Percentiles rank a stretch among this genome's conserved stretches.
Evolutionary conservation across 1,284 basidiomycete genomes (phyloP).

Genomic region (Puccinia sorghi): DNA sequence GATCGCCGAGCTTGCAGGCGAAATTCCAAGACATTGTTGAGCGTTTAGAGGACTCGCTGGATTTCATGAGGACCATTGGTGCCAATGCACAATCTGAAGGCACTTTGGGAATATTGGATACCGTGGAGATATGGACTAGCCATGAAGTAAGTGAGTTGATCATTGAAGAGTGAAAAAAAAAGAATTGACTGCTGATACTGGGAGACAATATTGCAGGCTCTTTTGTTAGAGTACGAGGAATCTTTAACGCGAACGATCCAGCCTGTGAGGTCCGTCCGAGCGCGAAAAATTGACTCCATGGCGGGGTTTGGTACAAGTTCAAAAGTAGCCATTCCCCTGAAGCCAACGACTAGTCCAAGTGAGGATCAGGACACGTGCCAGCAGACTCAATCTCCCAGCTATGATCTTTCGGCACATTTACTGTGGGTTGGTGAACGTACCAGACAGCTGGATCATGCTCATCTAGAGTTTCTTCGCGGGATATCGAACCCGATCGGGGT

Average conservation of each 20-base stretch:
- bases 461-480: constrained; percentile 84
- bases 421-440: constrained; percentile 97
- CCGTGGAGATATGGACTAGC: constrained; percentile 91
- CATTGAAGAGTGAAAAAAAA: background rate
- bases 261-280: constrained; percentile 17
- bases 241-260: constrained; percentile 71
- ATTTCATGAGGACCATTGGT: constrained; percentile 88
- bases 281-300: constrained; percentile 18
- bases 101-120: constrained; percentile 73
- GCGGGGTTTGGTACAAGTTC: constrained; percentile 9
- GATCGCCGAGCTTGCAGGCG: constrained; percentile 71
- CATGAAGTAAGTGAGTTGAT: constrained; percentile 61
- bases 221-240: constrained; percentile 90
- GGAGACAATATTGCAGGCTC: constrained; percentile 75
- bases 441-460: constrained; percentile 86
- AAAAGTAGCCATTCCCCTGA: constrained; percentile 53
- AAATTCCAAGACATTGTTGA: constrained; percentile 85
- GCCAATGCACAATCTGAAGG: constrained; percentile 62
- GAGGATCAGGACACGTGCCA: constrained; percentile 40
- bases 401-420: constrained; percentile 88
- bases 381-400: constrained; percentile 57
- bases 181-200: constrained; percentile 14
- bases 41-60: constrained; percentile 82
- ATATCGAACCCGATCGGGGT: constrained; percentile 95
- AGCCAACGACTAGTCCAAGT: constrained; percentile 50